Percentiles rank a stretch among this genome's conserved stretches.
Conservation (phyloP, 2,329 filamentous ascomycete genomes). For the Ceratocystis variospora region DNA sequence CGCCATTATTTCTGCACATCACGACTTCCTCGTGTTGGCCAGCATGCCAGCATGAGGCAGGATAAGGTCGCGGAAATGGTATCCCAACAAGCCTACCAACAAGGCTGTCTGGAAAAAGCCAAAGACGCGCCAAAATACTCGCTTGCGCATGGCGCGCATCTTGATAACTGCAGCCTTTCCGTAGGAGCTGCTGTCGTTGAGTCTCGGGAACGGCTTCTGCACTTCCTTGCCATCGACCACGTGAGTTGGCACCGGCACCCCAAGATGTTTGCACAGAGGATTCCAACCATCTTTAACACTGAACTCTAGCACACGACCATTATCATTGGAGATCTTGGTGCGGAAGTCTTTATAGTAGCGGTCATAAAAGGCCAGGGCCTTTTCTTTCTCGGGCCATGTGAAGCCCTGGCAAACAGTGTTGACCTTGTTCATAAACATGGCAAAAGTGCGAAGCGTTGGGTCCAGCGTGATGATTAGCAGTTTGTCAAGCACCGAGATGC, state of each 20-base stretch:
- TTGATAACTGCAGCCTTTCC: slow-evolving; percentile 12
- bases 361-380: slow-evolving; percentile 29
- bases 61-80: slow-evolving; percentile 12
- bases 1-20: not conserved
- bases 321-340: slow-evolving; percentile 25
- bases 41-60: not conserved
- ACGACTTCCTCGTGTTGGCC: not conserved
- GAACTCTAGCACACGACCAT: slow-evolving; percentile 28
- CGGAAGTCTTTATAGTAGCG: slow-evolving; percentile 28
- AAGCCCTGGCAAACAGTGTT: slow-evolving; percentile 20
- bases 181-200: slow-evolving; percentile 21
- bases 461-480: slow-evolving; percentile 24
- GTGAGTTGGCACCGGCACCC: slow-evolving; percentile 27
- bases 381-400: slow-evolving; percentile 25
- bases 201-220: slow-evolving; percentile 21
- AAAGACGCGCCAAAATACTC: slow-evolving; percentile 19
- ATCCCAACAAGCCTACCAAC: slow-evolving; percentile 14
- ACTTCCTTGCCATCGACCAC: slow-evolving; percentile 22
- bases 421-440: slow-evolving; percentile 22
- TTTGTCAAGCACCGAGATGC: slow-evolving; percentile 17
- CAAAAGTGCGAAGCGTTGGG: slow-evolving; percentile 25
- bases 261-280: slow-evolving; percentile 31
- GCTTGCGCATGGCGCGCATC: slow-evolving; percentile 18
- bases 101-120: slow-evolving; percentile 17
- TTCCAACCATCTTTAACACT: slow-evolving; percentile 30